phyloP scores from a whole-genome alignment of 345 rosid species.

The Geranium brycei region DNA sequence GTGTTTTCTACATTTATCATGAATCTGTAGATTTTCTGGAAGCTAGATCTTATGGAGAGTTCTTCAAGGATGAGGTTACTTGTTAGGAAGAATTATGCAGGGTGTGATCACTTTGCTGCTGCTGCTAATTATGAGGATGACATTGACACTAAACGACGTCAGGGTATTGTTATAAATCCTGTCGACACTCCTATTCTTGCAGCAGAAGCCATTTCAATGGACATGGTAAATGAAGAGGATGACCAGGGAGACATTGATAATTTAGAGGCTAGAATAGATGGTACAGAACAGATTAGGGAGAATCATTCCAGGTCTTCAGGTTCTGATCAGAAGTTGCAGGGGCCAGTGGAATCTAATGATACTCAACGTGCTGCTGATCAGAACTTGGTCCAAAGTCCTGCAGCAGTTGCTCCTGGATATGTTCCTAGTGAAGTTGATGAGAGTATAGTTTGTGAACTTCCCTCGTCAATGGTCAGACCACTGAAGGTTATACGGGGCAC shows the following conservation, averaged over 20 bases:
- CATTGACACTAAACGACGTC: conserved; percentile 28
- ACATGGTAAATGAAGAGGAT: conserved; percentile 58
- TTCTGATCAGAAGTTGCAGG: conserved; percentile 38
- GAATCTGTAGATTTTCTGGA: conserved; percentile 71
- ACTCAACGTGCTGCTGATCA: conserved; percentile 36
- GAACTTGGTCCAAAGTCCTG: conserved; percentile 36
- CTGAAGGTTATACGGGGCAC: conserved; percentile 77
- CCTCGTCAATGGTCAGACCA: conserved; percentile 92
- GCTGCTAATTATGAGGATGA: conserved; percentile 82
- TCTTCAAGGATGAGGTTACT: conserved; percentile 90
- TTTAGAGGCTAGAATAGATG: conserved; percentile 32
- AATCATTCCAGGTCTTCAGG: conserved; percentile 31
- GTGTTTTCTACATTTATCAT: neutral
- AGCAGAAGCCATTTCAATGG: conserved; percentile 79
- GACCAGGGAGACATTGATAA: conserved; percentile 59
- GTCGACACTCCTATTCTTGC: conserved; percentile 60
- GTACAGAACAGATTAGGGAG: conserved; percentile 30
- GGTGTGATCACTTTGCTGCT: conserved; percentile 85
- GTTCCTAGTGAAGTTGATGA: conserved; percentile 84
- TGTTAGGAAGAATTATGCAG: conserved; percentile 69
- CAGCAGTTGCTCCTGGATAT: conserved; percentile 70
- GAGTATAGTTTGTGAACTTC: conserved; percentile 80
- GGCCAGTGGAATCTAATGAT: conserved; percentile 34
- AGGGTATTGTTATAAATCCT: conserved; percentile 35
- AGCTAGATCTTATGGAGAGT: conserved; percentile 89